Conservation (phyloP, 257 asterid genomes). For the Solanum verrucosum region DNA sequence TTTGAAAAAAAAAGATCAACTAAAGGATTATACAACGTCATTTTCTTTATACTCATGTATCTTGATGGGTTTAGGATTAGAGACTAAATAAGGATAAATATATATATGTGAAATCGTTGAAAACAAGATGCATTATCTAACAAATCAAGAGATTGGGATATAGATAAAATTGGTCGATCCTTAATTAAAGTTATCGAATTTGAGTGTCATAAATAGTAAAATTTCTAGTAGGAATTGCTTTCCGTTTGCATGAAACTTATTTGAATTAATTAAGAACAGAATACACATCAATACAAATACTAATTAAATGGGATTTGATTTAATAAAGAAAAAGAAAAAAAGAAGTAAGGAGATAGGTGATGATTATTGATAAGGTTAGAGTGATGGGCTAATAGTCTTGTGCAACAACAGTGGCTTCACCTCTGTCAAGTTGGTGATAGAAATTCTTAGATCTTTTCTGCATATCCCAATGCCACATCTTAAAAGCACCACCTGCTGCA, state of each 20-base stretch:
- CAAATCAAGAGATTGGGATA: background rate
- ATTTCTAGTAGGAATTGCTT: background rate
- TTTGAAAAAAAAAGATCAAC: background rate
- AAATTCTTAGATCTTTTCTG: background rate
- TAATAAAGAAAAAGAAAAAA: background rate
- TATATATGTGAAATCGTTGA: background rate
- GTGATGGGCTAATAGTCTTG: background rate
- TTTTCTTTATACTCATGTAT: background rate
- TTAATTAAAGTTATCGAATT: background rate
- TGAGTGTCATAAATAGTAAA: background rate
- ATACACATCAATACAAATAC: background rate
- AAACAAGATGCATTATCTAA: background rate
- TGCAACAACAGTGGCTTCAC: background rate
- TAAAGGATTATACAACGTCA: background rate
- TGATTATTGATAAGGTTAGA: background rate
- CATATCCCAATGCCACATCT: background rate
- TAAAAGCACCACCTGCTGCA: conserved; percentile 1
- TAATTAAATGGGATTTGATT: background rate
- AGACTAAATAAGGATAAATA: background rate
- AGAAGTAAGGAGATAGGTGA: background rate
- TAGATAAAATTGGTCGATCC: background rate
- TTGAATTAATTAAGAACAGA: background rate
- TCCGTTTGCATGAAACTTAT: background rate
- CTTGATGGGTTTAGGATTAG: background rate
- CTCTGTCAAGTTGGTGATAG: conserved; percentile 4